phyloP scores from a whole-genome alignment of 1,139 yeast genomes.

The Debaryomyces robertsiae region DNA sequence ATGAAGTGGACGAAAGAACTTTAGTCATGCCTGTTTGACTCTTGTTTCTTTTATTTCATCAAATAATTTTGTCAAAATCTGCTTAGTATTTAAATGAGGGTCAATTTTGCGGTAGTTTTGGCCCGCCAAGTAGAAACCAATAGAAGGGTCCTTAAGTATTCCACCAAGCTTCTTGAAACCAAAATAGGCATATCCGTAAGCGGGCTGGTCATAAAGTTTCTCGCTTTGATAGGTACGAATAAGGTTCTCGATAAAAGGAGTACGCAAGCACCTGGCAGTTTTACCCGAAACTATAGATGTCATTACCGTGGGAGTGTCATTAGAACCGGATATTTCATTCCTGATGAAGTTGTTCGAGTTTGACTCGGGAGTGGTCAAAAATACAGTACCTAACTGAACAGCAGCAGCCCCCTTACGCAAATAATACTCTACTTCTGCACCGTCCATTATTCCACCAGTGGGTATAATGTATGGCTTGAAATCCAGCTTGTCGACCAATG shows the following conservation, averaged over 20 bases:
- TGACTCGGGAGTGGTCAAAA: slow-evolving; percentile 40
- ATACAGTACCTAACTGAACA: slow-evolving; percentile 50
- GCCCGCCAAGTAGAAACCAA: slow-evolving; percentile 39
- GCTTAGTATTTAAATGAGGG: slow-evolving; percentile 11
- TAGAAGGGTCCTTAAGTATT: slow-evolving; percentile 17
- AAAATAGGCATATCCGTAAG: slow-evolving; percentile 38
- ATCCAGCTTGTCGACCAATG: slow-evolving; percentile 12
- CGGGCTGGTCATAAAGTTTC: slow-evolving; percentile 26
- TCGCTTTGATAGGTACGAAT: slow-evolving; percentile 9
- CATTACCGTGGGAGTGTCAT: slow-evolving; percentile 30
- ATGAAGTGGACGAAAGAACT: too few species aligned
- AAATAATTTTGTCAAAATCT: slow-evolving; percentile 9
- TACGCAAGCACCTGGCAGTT: slow-evolving; percentile 37
- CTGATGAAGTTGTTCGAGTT: slow-evolving; percentile 23
- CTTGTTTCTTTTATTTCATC: slow-evolving; percentile 7
- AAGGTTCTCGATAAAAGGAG: slow-evolving; percentile 30
- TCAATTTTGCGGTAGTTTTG: slow-evolving; percentile 28
- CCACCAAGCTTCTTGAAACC: slow-evolving; percentile 32
- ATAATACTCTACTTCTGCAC: slow-evolving; percentile 25
- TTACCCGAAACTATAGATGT: slow-evolving; percentile 42
- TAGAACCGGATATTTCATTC: slow-evolving; percentile 9
- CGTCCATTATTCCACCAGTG: slow-evolving; percentile 49
- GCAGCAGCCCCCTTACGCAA: slow-evolving; percentile 45
- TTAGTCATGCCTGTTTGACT: background rate
- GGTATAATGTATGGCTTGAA: slow-evolving; percentile 37